Evolutionary conservation across 768 basidiomycete species (phyloP).

Genomic region (Hirschioporus abietinus): DNA sequence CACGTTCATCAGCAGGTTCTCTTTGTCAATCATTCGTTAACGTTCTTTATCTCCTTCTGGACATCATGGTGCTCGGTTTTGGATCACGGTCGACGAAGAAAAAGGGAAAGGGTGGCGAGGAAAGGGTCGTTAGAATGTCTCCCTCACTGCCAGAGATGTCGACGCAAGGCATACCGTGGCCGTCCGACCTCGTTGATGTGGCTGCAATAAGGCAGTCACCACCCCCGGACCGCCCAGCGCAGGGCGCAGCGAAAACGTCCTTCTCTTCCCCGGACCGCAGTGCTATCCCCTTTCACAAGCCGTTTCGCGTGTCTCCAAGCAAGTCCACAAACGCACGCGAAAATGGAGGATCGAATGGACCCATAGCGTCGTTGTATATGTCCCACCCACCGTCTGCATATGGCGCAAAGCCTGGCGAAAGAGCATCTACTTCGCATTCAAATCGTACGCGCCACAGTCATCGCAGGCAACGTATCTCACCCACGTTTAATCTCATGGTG

Average conservation of each 20-base stretch:
- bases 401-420: slow-evolving; percentile 40
- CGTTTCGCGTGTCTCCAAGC: slow-evolving; percentile 45
- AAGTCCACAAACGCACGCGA: slow-evolving; percentile 38
- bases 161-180: slow-evolving; percentile 78
- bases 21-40: neutral
- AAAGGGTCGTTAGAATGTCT: slow-evolving; percentile 57
- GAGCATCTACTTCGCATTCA: slow-evolving; percentile 28
- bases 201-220: slow-evolving; percentile 51
- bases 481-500: slow-evolving; percentile 87
- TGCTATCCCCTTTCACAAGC: slow-evolving; percentile 79
- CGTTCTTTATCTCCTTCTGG: neutral
- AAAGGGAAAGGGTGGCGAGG: slow-evolving; percentile 34
- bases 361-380: slow-evolving; percentile 72
- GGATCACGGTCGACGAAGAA: slow-evolving; percentile 33
- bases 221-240: slow-evolving; percentile 30
- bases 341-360: slow-evolving; percentile 27
- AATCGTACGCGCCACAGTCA: slow-evolving; percentile 49
- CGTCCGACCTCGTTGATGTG: slow-evolving; percentile 74
- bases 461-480: slow-evolving; percentile 58
- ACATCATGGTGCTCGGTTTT: slow-evolving; percentile 17
- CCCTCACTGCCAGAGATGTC: slow-evolving; percentile 77
- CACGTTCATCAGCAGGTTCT: neutral
- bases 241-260: slow-evolving; percentile 71
- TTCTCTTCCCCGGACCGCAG: slow-evolving; percentile 45
- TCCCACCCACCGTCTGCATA: slow-evolving; percentile 57